Conservation (phyloP, 257 asterid genomes). For the Lycium ferocissimum region DNA sequence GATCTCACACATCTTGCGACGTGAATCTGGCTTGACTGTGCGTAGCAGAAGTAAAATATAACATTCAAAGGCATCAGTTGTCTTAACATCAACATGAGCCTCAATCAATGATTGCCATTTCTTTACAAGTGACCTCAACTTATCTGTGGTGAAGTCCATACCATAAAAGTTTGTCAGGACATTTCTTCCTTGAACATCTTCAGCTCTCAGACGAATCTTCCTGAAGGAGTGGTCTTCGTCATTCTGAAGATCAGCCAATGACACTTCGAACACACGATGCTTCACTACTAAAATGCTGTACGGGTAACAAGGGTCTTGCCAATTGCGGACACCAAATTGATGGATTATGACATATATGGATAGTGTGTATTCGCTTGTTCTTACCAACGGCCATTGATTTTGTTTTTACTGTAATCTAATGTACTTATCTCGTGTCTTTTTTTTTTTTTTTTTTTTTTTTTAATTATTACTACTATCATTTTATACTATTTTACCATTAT, state of each 20-base stretch:
- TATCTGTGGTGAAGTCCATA: conserved; percentile 80
- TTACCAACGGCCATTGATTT: no score
- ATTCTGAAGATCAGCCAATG: conserved; percentile 84
- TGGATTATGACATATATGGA: no score
- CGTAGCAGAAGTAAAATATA: conserved; percentile 93
- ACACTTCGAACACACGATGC: conserved; percentile 86
- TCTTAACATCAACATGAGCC: conserved; percentile 91
- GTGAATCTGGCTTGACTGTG: conserved; percentile 86
- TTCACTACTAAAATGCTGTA: no score
- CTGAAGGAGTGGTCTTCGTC: conserved; percentile 87
- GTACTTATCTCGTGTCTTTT: no score
- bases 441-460: no score
- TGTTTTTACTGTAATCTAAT: no score
- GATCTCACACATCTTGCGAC: conserved; percentile 84
- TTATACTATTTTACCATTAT: no score
- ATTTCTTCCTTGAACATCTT: conserved; percentile 86
- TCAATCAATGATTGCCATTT: conserved; percentile 81
- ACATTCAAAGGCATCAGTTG: conserved; percentile 75
- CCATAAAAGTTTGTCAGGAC: conserved; percentile 89
- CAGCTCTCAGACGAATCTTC: conserved; percentile 85
- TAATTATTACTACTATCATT: no score
- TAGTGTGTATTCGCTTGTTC: no score
- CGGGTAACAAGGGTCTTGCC: no score
- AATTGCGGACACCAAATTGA: no score
- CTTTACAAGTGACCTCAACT: conserved; percentile 78